A percentile compares a stretch with the other conserved stretches of the same genome.
These are phyloP conservation scores for Globisporangium nunn DNA, from an alignment of 352 stramenopile genomes.

Conservation along the genomic window DNA sequence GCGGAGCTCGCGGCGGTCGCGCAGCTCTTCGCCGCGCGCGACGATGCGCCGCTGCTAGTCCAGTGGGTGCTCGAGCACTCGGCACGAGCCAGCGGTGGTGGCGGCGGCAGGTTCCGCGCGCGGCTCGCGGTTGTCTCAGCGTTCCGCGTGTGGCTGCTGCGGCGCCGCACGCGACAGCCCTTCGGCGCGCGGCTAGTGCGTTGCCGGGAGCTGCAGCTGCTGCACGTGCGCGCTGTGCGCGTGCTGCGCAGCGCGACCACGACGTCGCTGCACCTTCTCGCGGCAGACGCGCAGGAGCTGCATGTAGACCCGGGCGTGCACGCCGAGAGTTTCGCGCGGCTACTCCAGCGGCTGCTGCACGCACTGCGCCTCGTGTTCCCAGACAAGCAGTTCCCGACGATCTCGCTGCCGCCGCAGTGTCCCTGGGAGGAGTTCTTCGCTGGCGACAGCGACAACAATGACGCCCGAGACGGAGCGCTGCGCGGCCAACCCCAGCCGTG, in stretches of 20 bases:
- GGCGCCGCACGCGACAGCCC: conserved; percentile 24
- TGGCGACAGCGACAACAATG: not conserved
- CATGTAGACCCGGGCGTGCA: conserved; percentile 56
- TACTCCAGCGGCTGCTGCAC: conserved; percentile 49
- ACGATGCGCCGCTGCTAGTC: conserved; percentile 44
- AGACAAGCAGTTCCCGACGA: conserved; percentile 20
- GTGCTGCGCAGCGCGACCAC: conserved; percentile 23
- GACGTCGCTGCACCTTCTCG: conserved; percentile 26
- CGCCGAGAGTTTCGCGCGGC: conserved; percentile 38
- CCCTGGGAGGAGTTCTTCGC: conserved; percentile 51
- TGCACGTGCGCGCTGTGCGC: conserved; percentile 31
- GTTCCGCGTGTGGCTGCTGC: conserved; percentile 42
- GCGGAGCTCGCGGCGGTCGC: conserved; percentile 32
- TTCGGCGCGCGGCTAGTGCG: conserved; percentile 30
- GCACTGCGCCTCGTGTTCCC: conserved; percentile 37
- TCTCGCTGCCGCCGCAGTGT: conserved; percentile 30
- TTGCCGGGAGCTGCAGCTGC: conserved; percentile 33
- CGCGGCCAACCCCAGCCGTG: not conserved
- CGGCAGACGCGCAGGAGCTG: conserved; percentile 17
- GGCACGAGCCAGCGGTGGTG: not conserved
- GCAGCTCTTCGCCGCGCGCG: conserved; percentile 36
- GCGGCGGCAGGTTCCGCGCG: conserved; percentile 26
- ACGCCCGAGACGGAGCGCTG: too few relatives aligned
- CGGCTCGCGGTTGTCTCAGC: conserved; percentile 51
- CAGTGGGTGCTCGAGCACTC: conserved; percentile 56